phyloP scores from a whole-genome alignment of 176 grass and related monocot genomes.

The Phragmites australis region DNA sequence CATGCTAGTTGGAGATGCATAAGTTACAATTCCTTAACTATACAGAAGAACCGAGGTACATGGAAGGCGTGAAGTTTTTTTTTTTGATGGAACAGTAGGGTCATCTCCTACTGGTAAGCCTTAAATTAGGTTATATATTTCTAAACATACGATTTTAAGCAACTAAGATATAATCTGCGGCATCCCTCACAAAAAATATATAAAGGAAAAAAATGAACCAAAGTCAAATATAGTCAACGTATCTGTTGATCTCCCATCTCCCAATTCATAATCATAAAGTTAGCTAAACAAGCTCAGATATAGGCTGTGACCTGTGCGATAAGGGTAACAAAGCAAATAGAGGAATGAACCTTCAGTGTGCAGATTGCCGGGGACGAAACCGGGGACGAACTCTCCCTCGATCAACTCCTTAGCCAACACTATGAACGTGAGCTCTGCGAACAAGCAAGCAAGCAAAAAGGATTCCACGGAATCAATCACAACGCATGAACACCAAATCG shows the following conservation, averaged over 20 bases:
- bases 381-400: constrained; percentile 43
- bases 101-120: too few relatives aligned
- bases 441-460: constrained; percentile 1
- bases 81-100: too few relatives aligned
- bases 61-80: too few relatives aligned
- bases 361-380: constrained; percentile 53
- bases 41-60: background rate
- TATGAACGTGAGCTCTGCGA: constrained; percentile 78
- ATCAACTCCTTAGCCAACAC: constrained; percentile 75
- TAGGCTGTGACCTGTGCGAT: too few relatives aligned
- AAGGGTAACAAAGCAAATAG: background rate
- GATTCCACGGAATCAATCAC: constrained; percentile 31
- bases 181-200: background rate
- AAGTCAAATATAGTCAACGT: too few relatives aligned
- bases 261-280: background rate
- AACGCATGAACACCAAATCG: background rate
- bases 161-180: background rate
- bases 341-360: constrained; percentile 66
- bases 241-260: too few relatives aligned
- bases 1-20: background rate
- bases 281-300: background rate
- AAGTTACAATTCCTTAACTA: background rate
- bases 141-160: background rate
- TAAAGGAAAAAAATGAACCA: too few relatives aligned
- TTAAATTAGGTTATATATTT: background rate